Conservation (phyloP, 2,329 filamentous ascomycete species). For the Ceratocystis variospora region DNA sequence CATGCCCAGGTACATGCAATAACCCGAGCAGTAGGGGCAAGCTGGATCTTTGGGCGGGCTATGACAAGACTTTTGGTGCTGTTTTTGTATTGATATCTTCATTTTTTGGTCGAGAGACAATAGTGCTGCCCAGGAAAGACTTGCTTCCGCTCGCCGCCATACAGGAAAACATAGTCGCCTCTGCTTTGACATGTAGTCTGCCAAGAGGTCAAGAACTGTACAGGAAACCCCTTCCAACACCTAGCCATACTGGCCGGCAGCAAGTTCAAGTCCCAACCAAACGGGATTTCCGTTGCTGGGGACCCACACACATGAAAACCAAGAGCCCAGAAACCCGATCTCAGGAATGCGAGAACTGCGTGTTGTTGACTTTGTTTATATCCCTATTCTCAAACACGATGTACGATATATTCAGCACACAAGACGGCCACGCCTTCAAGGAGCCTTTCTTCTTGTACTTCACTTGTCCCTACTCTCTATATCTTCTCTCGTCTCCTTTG, state of each 20-base stretch:
- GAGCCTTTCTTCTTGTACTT: background rate
- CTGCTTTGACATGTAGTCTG: no score
- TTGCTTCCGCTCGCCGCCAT: no score
- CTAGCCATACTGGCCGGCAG: background rate
- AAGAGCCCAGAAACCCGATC: no score
- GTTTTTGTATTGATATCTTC: background rate
- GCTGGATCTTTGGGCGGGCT: no score
- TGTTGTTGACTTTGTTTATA: conserved; percentile 3
- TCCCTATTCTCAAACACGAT: background rate
- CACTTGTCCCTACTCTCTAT: background rate
- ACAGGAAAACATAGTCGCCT: no score
- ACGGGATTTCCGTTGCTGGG: no score
- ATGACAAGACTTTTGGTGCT: background rate
- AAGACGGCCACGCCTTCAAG: background rate
- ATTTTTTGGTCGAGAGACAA: background rate
- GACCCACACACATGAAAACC: no score
- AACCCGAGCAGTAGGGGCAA: no score
- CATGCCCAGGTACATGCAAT: no score
- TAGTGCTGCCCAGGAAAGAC: background rate
- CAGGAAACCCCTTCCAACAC: background rate
- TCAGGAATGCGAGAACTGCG: background rate
- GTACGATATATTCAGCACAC: conserved; percentile 1
- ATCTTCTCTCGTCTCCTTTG: background rate
- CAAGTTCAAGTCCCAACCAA: no score
- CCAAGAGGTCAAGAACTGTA: no score